These are phyloP conservation scores for Plasmodium gaboni DNA, from an alignment of 169 alveolate species.

Conservation along the genomic window DNA sequence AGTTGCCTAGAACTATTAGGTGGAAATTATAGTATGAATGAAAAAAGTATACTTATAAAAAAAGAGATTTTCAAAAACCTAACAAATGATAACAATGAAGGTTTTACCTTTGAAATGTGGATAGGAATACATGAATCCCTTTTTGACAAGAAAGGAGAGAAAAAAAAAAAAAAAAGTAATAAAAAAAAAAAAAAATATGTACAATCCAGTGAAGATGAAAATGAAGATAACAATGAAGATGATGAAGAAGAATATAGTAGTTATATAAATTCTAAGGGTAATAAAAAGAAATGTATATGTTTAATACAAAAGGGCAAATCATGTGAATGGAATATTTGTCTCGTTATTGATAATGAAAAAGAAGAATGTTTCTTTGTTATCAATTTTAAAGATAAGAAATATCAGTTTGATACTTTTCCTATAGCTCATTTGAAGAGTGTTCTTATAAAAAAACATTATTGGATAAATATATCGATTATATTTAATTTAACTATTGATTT, in stretches of 20 bases:
- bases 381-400: conserved; percentile 25
- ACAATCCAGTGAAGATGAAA: not conserved
- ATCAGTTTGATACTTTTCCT: conserved; percentile 43
- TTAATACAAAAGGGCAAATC: conserved; percentile 56
- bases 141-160: not conserved
- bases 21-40: conserved; percentile 66
- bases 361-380: conserved; percentile 51
- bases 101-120: conserved; percentile 75
- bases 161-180: not conserved
- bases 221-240: not conserved
- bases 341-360: conserved; percentile 35
- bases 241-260: not conserved
- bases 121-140: conserved; percentile 31
- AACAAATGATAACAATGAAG: conserved; percentile 42
- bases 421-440: conserved; percentile 17
- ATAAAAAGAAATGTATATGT: conserved; percentile 23
- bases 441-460: conserved; percentile 17
- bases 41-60: conserved; percentile 37
- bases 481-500: conserved; percentile 63
- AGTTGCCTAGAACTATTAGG: conserved; percentile 53
- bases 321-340: conserved; percentile 28
- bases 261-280: not conserved
- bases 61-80: conserved; percentile 34
- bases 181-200: not conserved
- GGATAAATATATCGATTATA: conserved; percentile 38